Evolutionary conservation across 208 protist species (phyloP), one percentile per base, ranked within the genome.

Genomic region (Leishmania mexicana): DNA sequence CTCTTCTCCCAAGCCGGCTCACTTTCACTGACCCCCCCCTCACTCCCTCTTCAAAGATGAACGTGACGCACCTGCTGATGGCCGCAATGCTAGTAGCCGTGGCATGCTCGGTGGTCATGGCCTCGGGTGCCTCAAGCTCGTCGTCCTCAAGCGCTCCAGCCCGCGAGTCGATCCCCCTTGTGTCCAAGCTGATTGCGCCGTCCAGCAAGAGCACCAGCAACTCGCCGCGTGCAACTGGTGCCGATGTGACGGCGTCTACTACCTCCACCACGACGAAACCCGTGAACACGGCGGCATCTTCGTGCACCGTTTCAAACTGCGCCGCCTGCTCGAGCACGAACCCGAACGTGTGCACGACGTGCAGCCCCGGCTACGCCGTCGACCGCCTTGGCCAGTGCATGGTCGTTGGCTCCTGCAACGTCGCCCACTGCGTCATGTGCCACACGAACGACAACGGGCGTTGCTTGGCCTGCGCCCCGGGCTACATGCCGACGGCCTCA

Each of bases 341-440:
- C 45, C 62, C 74, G 13, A 75, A 35, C 38, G 51, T 64, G 47
- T 83, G 74, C 64, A 21, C 21, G 24, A 45, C 19, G 21, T 79
- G 73, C 74, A 57, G 5, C 47, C 3, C 11, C 0, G 73, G 64
- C 73, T 79, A 75, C 74, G 54, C n/a, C 5, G 31, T 82, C n/a
- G 73, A 76, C 53, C 35, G 19, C 42, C 11, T 49, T 51, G 47
- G 31, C 7, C 47, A 54, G 42, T 80, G 77, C 65, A 80, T 62
- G 77, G 47, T 53, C 15, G 64, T 42, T 31, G 65, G 65, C 35
- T 75, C 77, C 31, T 80, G 77, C 67, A 62, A 21, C 49, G 65
- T 80, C 35, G 45, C 21, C 17, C 24, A 60, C 28, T 76, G 65
- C 28, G 35, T 28, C 35, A 57, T 38, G 68, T 75, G 78, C 78